Base-by-base conservation (phyloP, 345 rosid species). In the Pugionium dolabratum region DNA sequence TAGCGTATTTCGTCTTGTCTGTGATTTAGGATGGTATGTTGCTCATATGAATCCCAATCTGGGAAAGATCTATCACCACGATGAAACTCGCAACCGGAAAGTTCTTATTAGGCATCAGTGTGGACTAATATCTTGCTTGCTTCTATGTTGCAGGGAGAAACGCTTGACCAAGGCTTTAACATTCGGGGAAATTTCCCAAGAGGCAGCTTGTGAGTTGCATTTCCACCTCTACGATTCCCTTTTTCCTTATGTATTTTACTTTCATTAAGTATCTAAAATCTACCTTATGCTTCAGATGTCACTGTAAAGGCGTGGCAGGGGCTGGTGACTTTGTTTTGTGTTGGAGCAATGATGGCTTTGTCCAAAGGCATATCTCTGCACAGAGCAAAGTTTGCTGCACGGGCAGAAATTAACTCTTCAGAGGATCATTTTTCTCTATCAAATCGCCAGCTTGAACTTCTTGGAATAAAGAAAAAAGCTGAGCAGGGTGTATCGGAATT, bases 381-480 rank as follows among this genome's bases (percentile, higher is more conserved):
- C 51, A 77, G 81, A 75, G 74, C 74, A 35, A 77, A 56, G 51
- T 70, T 69, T 64, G 53, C 56, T 41, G 48, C 66, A 46, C 61
- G 60, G 73, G 77, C 36, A 10, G 67, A 75, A 39, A 41, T 64
- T 37, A 41, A 49, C 54, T 74, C 85, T 66, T 67, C 74, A 32
- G 83, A 75, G 75, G 82, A 79, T 76, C 90, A 80, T 69, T 79
- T 80, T 39, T 18, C 31, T 49, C 79, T 93, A 74, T 74, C 96
- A 5, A 76, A 44, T 69, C 94, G 74, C 39, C 98, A 93, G 74
- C 79, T 90, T 63, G 84, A 77, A 34, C 87, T 93, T 65, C 73
- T 93, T 66, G 95, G 97, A 42, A 35, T 85, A 62, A 93, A 86
- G 83, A 81, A 86, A 44, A 88, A 82, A 65, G 64, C 71, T 62